phyloP scores from a whole-genome alignment of 2,329 filamentous ascomycete genomes.

The Cadophora malorum region DNA sequence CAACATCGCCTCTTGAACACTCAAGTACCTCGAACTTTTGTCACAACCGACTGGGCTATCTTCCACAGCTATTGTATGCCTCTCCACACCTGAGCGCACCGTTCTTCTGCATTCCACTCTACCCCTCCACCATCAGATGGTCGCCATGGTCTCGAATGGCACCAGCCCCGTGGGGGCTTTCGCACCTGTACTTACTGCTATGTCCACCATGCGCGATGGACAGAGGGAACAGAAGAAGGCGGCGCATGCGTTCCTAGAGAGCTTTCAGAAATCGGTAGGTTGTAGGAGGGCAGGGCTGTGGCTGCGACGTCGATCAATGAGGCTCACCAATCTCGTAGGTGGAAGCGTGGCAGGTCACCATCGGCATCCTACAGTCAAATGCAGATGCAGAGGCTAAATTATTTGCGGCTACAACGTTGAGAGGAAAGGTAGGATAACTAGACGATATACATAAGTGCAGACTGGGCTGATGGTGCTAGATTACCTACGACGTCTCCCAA shows the following conservation, averaged over 20 bases:
- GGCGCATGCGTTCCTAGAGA: conserved; percentile 89
- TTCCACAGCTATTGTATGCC: conserved; percentile 24
- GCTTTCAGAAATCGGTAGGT: conserved; percentile 97
- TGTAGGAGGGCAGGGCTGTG: conserved; percentile 23
- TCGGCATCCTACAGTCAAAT: conserved; percentile 83
- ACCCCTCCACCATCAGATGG: conserved; percentile 44
- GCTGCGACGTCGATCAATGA: conserved; percentile 19
- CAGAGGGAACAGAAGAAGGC: conserved; percentile 84
- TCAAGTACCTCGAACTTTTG: neutral
- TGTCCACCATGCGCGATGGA: conserved; percentile 89
- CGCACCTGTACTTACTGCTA: conserved; percentile 83
- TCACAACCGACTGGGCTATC: neutral
- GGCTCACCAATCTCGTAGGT: conserved; percentile 58
- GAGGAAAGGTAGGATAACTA: conserved; percentile 80
- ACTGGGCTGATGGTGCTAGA: conserved; percentile 60
- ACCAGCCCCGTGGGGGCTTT: conserved; percentile 73
- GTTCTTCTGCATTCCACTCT: conserved; percentile 28
- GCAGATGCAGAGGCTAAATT: conserved; percentile 85
- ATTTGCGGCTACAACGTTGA: conserved; percentile 95
- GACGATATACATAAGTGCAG: conserved; percentile 7
- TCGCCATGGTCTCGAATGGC: conserved; percentile 55
- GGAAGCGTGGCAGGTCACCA: conserved; percentile 88
- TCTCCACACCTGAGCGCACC: conserved; percentile 20
- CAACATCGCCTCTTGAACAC: neutral
- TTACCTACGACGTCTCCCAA: conserved; percentile 94